These are phyloP conservation scores for Oryza meyeriana DNA, from an alignment of 176 grass and related monocot species.

Conservation along the genomic window DNA sequence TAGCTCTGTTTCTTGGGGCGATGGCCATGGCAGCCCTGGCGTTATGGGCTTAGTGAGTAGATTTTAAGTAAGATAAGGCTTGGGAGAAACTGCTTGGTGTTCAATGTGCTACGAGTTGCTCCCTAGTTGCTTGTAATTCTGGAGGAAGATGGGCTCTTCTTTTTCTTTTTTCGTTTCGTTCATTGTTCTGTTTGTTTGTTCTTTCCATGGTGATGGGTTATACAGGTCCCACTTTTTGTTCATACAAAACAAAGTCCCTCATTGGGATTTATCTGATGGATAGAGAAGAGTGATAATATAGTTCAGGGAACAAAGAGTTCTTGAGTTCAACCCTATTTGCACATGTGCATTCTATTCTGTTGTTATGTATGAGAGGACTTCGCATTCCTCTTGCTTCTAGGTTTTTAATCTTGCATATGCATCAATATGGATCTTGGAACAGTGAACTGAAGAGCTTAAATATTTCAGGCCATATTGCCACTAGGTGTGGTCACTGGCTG, in stretches of 20 bases:
- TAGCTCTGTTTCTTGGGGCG: constrained; percentile 64
- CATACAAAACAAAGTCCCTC: background rate
- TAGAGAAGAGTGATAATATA: constrained; percentile 19
- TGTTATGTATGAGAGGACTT: background rate
- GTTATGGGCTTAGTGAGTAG: constrained; percentile 56
- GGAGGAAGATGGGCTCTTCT: constrained; percentile 9
- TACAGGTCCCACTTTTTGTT: background rate
- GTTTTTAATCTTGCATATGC: background rate
- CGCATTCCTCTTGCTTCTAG: background rate
- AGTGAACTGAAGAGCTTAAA: background rate
- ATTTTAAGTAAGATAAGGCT: background rate
- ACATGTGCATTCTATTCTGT: background rate
- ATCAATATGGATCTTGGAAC: background rate
- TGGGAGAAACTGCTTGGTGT: background rate
- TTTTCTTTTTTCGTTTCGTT: background rate
- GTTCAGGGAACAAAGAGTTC: constrained; percentile 23
- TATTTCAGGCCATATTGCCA: background rate
- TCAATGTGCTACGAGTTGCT: background rate
- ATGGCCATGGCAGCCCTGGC: constrained; percentile 65
- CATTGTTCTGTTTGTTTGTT: constrained; percentile 39
- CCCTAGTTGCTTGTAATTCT: background rate
- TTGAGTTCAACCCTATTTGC: background rate
- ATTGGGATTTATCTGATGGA: constrained; percentile 7
- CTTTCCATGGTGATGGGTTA: background rate
- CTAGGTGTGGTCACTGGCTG: background rate